These are phyloP conservation scores for Penicillium sp. DNA, from an alignment of 2,329 filamentous ascomycete species.

Conservation along the genomic window DNA sequence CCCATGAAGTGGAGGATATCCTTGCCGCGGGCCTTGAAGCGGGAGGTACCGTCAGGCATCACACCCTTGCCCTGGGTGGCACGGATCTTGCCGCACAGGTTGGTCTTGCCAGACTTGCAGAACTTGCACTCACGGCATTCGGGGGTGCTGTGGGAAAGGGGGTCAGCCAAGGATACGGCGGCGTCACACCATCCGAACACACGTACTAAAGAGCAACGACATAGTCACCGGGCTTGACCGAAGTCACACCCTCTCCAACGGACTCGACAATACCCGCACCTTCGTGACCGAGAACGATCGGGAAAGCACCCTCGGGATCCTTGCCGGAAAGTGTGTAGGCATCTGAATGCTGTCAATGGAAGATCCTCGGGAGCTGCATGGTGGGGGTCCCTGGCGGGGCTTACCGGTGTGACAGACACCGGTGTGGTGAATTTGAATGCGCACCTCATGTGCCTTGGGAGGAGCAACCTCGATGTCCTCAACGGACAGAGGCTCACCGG, in stretches of 20 bases:
- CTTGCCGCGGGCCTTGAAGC: slow-evolving; percentile 93
- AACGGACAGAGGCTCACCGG: slow-evolving; percentile 80
- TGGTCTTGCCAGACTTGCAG: slow-evolving; percentile 99
- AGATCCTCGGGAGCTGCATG: neutral
- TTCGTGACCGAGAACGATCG: slow-evolving; percentile 84
- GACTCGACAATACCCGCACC: slow-evolving; percentile 91
- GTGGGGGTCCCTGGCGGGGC: slow-evolving; percentile 20
- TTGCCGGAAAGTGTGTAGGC: slow-evolving; percentile 95
- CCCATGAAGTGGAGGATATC: slow-evolving; percentile 99
- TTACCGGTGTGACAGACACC: slow-evolving; percentile 97
- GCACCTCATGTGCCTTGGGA: slow-evolving; percentile 88
- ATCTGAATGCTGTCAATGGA: slow-evolving; percentile 51
- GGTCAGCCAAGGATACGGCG: neutral
- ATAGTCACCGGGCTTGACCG: slow-evolving; percentile 89
- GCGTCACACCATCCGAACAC: neutral
- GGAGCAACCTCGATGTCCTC: slow-evolving; percentile 92
- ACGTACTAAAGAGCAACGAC: slow-evolving; percentile 83
- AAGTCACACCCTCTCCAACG: slow-evolving; percentile 90
- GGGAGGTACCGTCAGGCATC: slow-evolving; percentile 94
- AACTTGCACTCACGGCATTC: slow-evolving; percentile 99
- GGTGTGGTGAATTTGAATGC: slow-evolving; percentile 95
- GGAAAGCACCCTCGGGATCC: slow-evolving; percentile 93
- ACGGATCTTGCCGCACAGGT: slow-evolving; percentile 98
- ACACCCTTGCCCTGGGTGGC: slow-evolving; percentile 93
- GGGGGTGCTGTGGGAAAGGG: slow-evolving; percentile 66